Evolutionary conservation across 768 basidiomycete species (phyloP), one percentile per base, ranked within the genome.

Genomic region (Boletus subparvulus): DNA sequence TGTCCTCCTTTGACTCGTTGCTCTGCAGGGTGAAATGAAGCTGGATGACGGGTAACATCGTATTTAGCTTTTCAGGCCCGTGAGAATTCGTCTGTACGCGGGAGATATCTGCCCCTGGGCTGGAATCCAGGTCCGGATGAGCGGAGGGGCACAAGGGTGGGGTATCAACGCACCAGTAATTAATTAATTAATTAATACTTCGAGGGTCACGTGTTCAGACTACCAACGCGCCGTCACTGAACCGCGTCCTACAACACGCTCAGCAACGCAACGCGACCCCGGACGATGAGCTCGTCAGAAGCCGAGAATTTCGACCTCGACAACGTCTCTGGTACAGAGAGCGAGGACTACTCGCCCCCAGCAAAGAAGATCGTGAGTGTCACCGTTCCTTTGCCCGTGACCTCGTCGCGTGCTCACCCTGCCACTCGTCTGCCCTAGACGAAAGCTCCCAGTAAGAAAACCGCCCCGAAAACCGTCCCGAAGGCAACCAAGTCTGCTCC

Each of bases 281-380:
- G 47, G 49, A 68, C 60, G 52, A 90, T 91, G 90, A 88, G 84
- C 72, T 87, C 86, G 52, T 87, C 87, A 12, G 88, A 87, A 67
- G 81, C 72, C 49, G 90, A 92, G 72, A 82, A 79, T 61, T 90
- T 86, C 49, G 82, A 84, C 60, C 62, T 88, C 47, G 80, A 83
- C 58, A 70, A 80, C 61, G 61, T 82, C 26, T 86, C 84, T 48
- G 83, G 74, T 4, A 77, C 74, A 7, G 90, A 87, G 50, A 88
- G 86, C 16, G 90, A 91, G 0, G 83, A 78, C 64, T 90, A 83
- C 67, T 79, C 77, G 26, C 87, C 87, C 6, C 76, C 78, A 17
- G 73, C 77, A 59, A 86, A 85, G 79, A 84, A 83, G 74, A 76
- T 76, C 47, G 74, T 68, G 36, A 46, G 60, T 40, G 28, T 16